Conservation (phyloP, 1,284 basidiomycete species). For the Agroathelia rolfsii region DNA sequence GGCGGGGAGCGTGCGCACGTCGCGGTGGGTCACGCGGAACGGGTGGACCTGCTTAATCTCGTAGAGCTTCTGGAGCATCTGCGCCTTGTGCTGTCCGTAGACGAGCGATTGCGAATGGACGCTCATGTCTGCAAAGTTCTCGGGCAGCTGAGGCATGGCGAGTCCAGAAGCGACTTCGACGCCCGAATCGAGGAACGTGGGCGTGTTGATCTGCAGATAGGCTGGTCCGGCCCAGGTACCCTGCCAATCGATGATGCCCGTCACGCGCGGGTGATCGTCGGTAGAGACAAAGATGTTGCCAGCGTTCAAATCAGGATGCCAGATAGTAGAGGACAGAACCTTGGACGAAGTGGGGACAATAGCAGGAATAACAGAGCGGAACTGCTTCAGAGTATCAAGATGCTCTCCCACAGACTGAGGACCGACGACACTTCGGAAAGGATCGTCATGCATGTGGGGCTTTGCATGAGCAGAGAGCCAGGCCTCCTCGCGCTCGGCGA, state of each 20-base stretch:
- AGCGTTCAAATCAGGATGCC: conserved; percentile 10
- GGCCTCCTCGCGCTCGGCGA: conserved; percentile 9
- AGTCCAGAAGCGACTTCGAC: conserved; percentile 9
- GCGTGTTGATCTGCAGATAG: conserved; percentile 9
- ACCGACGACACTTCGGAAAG: conserved; percentile 7
- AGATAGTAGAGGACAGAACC: conserved; percentile 6
- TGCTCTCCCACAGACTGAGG: conserved; percentile 7
- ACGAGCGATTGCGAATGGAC: conserved; percentile 5
- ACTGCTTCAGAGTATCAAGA: conserved; percentile 4
- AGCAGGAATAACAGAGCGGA: conserved; percentile 12
- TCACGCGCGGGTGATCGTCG: conserved; percentile 11
- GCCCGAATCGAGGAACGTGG: conserved; percentile 9
- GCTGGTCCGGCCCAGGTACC: conserved; percentile 13
- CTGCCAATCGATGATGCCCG: conserved; percentile 18
- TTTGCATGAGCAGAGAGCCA: conserved; percentile 11
- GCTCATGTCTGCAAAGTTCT: conserved; percentile 10
- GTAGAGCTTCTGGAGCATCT: conserved; percentile 13
- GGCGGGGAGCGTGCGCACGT: conserved; percentile 11
- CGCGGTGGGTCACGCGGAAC: conserved; percentile 9
- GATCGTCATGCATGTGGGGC: conserved; percentile 12
- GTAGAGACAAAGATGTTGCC: conserved; percentile 15
- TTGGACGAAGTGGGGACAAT: conserved; percentile 14
- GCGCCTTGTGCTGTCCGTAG: conserved; percentile 10
- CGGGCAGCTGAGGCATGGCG: conserved; percentile 10
- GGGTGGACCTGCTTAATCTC: conserved; percentile 13